Evolutionary conservation across 192 early-diverging fungal species (phyloP), one percentile per base, ranked within the genome.

Genomic region (Linnemannia zychae): DNA sequence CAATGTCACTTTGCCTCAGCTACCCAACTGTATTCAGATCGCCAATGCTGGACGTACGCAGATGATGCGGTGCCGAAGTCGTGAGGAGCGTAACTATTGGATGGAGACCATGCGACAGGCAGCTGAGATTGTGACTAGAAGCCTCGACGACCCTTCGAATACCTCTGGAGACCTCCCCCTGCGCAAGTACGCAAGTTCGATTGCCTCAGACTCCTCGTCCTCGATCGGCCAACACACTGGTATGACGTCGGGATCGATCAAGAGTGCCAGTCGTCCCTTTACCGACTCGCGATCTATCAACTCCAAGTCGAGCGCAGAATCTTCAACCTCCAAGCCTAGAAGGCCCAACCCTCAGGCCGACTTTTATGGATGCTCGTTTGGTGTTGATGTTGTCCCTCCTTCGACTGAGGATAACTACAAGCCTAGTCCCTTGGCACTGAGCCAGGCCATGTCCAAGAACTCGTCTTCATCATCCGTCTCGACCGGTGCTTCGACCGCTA

Each of bases 61-160:
- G 71, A 85, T 85, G 83, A 85, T 85, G 83, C 77, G 77, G 22
- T 85, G 77, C 63, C 74, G 83, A 38, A 85, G 83, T 24, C 83
- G 83, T 33, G 83, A 85, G 48, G 83, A 85, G 46, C 77, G 83
- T 22, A 73, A 85, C 44, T 71, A 76, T 13, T 85, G 83, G 83
- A 76, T 85, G 77, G 77, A 79, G 24, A 85, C 83, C 5, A 85
- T 85, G 83, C 83, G 83, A 12, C 66, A 71, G 20, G 77, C 69
- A 4, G 70, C 76, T n/a, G 77, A 85, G 0, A 74, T 85, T 50
- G 70, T 79, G 17, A 72, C 71, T 68, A 66, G 24, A 46, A 69
- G 22, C 9, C 3, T 74, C 22, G 71, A 78, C 13, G 72, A 78
- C n/a, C 34, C 66, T 4, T 37, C 74, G 28, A 31, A 1, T 28